Conservation (phyloP, 1,284 basidiomycete genomes). For the Wolfiporia cocos region DNA sequence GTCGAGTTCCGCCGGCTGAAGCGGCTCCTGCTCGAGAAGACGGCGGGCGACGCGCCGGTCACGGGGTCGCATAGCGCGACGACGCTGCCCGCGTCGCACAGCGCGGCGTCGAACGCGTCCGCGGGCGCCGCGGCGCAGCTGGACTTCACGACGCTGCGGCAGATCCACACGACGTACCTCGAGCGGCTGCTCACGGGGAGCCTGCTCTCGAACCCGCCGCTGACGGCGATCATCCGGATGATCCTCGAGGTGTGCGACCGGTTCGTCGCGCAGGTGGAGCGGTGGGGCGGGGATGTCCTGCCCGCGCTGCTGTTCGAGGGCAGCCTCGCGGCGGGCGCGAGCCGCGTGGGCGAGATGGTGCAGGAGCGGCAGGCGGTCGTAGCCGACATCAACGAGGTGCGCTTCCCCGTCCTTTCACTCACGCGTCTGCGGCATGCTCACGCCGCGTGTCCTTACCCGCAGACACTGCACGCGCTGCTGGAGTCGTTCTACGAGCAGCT, state of each 20-base stretch:
- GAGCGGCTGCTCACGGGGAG: constrained; percentile 78
- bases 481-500: constrained; percentile 77
- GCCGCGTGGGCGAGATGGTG: constrained; percentile 63
- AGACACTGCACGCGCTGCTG: constrained; percentile 59
- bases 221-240: constrained; percentile 60
- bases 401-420: constrained; percentile 7
- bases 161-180: constrained; percentile 76
- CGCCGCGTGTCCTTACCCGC: not conserved
- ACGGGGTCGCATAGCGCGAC: constrained; percentile 12
- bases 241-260: constrained; percentile 80
- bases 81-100: constrained; percentile 16
- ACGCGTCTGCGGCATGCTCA: not conserved
- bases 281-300: constrained; percentile 90
- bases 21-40: constrained; percentile 36
- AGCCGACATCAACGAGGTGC: constrained; percentile 70
- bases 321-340: constrained; percentile 48
- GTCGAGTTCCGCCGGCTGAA: constrained; percentile 73
- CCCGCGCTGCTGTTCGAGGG: constrained; percentile 80
- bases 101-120: constrained; percentile 15
- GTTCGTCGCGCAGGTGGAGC: constrained; percentile 78
- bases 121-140: constrained; percentile 33
- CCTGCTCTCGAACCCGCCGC: constrained; percentile 61
- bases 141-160: constrained; percentile 82
- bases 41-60: constrained; percentile 4
- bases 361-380: constrained; percentile 62